Percentiles rank a stretch among this genome's conserved stretches.
Evolutionary conservation across 164 flowering plant species (phyloP).

Genomic region (Paratinospora sagittata): DNA sequence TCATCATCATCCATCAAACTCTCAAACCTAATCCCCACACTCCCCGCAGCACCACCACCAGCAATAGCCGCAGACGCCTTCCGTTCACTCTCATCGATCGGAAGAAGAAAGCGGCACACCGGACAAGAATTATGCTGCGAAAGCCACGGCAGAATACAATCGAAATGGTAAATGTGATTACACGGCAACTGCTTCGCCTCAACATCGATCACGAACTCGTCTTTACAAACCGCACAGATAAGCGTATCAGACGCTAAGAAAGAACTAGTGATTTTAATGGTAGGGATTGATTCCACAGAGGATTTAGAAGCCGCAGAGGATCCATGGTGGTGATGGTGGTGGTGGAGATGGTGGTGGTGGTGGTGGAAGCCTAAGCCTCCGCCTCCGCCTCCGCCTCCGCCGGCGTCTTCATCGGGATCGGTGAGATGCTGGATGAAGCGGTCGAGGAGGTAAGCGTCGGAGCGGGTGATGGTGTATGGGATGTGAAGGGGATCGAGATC

Average conservation of each 20-base stretch:
- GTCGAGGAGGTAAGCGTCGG: constrained; percentile 33
- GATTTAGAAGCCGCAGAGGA: constrained; percentile 32
- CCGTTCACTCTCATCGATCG: constrained; percentile 20
- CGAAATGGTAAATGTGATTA: constrained; percentile 51
- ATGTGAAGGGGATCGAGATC: constrained; percentile 9
- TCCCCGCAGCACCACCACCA: background rate
- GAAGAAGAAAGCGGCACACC: constrained; percentile 44
- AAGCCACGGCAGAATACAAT: constrained; percentile 71
- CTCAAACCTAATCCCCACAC: constrained; percentile 25
- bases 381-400: background rate
- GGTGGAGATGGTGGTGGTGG: too few relatives aligned
- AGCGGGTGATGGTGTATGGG: constrained; percentile 8
- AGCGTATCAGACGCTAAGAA: constrained; percentile 18
- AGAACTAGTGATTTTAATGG: constrained; percentile 33
- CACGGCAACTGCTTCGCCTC: constrained; percentile 66
- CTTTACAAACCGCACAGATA: constrained; percentile 62
- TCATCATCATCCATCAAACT: constrained; percentile 32
- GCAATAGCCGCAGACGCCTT: background rate
- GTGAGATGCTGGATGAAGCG: constrained; percentile 42
- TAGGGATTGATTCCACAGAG: constrained; percentile 38
- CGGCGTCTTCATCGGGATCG: constrained; percentile 19
- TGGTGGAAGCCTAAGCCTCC: too few relatives aligned
- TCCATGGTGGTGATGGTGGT: constrained; percentile 7
- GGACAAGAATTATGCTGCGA: constrained; percentile 55
- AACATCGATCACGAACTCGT: constrained; percentile 35